These are phyloP conservation scores for Umbilicus rupestris DNA, from an alignment of 164 flowering plant species.

Conservation along the genomic window DNA sequence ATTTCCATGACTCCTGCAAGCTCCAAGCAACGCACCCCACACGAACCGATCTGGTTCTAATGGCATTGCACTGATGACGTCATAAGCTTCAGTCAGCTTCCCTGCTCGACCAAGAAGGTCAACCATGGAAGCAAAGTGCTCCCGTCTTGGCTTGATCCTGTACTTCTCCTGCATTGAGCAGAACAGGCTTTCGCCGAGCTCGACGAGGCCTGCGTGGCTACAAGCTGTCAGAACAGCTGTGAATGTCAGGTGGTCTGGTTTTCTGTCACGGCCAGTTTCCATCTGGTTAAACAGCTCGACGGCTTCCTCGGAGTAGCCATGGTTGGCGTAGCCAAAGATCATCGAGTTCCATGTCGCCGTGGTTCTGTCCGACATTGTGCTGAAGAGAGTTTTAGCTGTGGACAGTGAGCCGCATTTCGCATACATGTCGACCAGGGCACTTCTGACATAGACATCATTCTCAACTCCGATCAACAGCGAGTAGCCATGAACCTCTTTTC, in stretches of 20 bases:
- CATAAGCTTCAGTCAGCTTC: slow-evolving; percentile 52
- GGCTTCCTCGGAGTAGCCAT: slow-evolving; percentile 58
- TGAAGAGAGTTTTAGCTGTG: slow-evolving; percentile 49
- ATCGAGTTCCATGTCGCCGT: slow-evolving; percentile 74
- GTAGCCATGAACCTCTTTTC: slow-evolving; percentile 56
- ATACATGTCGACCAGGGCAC: slow-evolving; percentile 80
- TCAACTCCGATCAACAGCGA: slow-evolving; percentile 45
- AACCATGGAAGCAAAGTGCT: slow-evolving; percentile 86
- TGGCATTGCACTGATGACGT: slow-evolving; percentile 53
- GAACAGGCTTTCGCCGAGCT: slow-evolving; percentile 46
- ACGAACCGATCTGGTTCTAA: slow-evolving; percentile 64
- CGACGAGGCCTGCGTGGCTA: slow-evolving; percentile 55
- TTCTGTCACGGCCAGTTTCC: slow-evolving; percentile 26
- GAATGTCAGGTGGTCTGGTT: slow-evolving; percentile 59
- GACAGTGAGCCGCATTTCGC: slow-evolving; percentile 66
- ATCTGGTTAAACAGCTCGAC: slow-evolving; percentile 49
- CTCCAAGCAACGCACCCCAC: slow-evolving; percentile 87
- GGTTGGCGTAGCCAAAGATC: slow-evolving; percentile 75
- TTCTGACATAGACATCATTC: slow-evolving; percentile 49
- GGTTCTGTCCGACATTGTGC: slow-evolving; percentile 31
- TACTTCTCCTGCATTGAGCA: slow-evolving; percentile 43
- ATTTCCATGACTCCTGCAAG: slow-evolving; percentile 62
- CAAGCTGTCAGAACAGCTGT: slow-evolving; percentile 70
- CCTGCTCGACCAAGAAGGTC: slow-evolving; percentile 85
- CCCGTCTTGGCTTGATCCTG: slow-evolving; percentile 50